Evolutionary conservation across 352 stramenopile species (phyloP).

Genomic region (Pythium inflatum): DNA sequence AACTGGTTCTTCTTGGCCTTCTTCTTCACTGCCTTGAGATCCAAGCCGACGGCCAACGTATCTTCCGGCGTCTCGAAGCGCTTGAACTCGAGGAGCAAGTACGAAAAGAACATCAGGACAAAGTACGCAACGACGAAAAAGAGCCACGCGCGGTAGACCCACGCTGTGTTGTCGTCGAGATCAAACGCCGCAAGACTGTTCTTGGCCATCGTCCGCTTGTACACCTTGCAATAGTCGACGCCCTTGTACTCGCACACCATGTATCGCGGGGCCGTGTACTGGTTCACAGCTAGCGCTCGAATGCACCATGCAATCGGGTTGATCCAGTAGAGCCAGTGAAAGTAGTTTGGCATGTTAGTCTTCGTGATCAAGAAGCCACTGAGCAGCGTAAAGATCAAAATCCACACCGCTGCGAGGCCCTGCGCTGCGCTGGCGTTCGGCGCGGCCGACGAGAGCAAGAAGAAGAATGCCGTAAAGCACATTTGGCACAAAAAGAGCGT

Average conservation of each 20-base stretch:
- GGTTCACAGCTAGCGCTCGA: constrained; percentile 61
- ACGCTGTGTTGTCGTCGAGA: constrained; percentile 49
- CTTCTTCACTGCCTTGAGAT: constrained; percentile 29
- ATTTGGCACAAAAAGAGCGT: constrained; percentile 49
- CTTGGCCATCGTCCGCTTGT: constrained; percentile 44
- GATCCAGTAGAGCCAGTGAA: constrained; percentile 83
- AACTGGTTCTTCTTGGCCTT: constrained; percentile 19
- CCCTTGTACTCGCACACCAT: constrained; percentile 50
- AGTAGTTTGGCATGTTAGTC: constrained; percentile 61
- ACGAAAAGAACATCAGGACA: constrained; percentile 32
- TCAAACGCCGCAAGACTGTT: constrained; percentile 57
- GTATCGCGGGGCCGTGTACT: constrained; percentile 55
- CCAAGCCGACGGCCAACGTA: constrained; percentile 36
- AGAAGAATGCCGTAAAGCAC: constrained; percentile 73
- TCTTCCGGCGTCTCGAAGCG: constrained; percentile 42
- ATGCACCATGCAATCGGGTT: constrained; percentile 73
- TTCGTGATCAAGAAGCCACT: constrained; percentile 68
- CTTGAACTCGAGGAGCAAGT: constrained; percentile 42
- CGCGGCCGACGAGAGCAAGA: constrained; percentile 53
- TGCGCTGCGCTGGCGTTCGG: constrained; percentile 64
- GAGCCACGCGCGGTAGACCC: constrained; percentile 66
- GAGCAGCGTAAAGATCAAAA: constrained; percentile 75
- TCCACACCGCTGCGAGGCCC: constrained; percentile 58
- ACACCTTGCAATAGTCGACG: constrained; percentile 48
- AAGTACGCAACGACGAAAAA: constrained; percentile 57